Percentiles rank a stretch among this genome's conserved stretches.
Conservation (phyloP, 176 grass and related monocot species). For the Calamus simplicifolius region DNA sequence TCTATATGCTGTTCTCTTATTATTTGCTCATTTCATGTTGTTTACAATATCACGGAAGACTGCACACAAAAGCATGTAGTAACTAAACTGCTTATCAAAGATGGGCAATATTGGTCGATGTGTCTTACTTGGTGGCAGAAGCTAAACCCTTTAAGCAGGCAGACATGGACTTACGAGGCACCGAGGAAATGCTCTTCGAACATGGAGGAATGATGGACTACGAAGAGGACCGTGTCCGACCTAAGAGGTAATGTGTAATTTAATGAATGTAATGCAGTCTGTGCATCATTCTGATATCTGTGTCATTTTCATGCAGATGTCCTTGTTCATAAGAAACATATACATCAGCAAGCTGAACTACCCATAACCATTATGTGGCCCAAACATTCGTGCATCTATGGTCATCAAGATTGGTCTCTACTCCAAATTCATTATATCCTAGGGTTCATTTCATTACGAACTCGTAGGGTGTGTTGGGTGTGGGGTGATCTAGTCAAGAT, state of each 20-base stretch:
- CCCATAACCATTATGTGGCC: no score
- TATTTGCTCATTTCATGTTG: neutral
- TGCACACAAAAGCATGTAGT: slow-evolving; percentile 22
- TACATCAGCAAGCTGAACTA: no score
- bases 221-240: slow-evolving; percentile 91
- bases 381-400: no score
- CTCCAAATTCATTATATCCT: no score
- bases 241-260: slow-evolving; percentile 64
- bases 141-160: slow-evolving; percentile 95
- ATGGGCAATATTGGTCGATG: slow-evolving; percentile 61
- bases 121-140: slow-evolving; percentile 95
- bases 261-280: neutral
- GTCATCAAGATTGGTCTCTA: no score
- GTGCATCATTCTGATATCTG: neutral
- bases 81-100: slow-evolving; percentile 46
- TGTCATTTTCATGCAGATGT: slow-evolving; percentile 1
- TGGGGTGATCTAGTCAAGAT: no score
- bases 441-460: no score
- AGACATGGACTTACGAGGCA: slow-evolving; percentile 70
- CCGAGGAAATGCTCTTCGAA: slow-evolving; percentile 77
- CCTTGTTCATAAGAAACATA: no score
- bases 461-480: no score
- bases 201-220: slow-evolving; percentile 96
- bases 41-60: neutral
- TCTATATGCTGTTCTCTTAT: neutral